Evolutionary conservation across 2,329 filamentous ascomycete genomes (phyloP).

Genomic region (Ophiostoma ips): DNA sequence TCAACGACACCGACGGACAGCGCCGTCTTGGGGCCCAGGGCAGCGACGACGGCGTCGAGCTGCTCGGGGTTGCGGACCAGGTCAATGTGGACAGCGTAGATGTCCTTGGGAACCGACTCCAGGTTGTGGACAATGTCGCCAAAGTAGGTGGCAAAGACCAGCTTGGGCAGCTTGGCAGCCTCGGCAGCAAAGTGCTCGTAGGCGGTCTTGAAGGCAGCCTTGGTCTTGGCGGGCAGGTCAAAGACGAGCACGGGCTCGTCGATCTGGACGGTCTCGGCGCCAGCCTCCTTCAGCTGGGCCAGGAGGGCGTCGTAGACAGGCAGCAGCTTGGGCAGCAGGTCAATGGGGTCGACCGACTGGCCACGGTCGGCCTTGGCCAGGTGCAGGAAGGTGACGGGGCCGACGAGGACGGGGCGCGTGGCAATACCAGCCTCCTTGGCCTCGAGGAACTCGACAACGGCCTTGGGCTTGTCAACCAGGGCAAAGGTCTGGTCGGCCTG

Average conservation of each 20-base stretch:
- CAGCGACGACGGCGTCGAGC: slow-evolving; percentile 68
- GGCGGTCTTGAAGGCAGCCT: slow-evolving; percentile 93
- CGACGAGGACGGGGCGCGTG: slow-evolving; percentile 89
- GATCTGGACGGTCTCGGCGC: slow-evolving; percentile 93
- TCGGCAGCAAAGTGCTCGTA: slow-evolving; percentile 78
- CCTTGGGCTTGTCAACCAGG: slow-evolving; percentile 78
- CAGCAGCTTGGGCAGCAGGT: slow-evolving; percentile 82
- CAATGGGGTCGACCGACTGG: slow-evolving; percentile 84
- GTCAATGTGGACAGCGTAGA: slow-evolving; percentile 85
- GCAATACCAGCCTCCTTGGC: slow-evolving; percentile 91
- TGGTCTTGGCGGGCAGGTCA: slow-evolving; percentile 77
- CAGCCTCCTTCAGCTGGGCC: slow-evolving; percentile 83
- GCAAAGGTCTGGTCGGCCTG: slow-evolving; percentile 96
- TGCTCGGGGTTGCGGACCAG: slow-evolving; percentile 98
- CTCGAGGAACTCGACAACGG: slow-evolving; percentile 86
- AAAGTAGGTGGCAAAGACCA: slow-evolving; percentile 94
- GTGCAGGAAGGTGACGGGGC: slow-evolving; percentile 92
- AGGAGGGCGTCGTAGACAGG: slow-evolving; percentile 92
- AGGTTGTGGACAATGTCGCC: slow-evolving; percentile 99
- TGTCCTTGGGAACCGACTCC: slow-evolving; percentile 64
- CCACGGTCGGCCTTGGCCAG: slow-evolving; percentile 97
- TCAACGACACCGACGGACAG: slow-evolving; percentile 95
- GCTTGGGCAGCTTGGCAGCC: slow-evolving; percentile 68
- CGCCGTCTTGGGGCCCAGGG: slow-evolving; percentile 76
- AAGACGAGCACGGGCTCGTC: slow-evolving; percentile 96